Evolutionary conservation across 1,284 basidiomycete genomes (phyloP).

Genomic region (Tetrapyrgos nigripes): DNA sequence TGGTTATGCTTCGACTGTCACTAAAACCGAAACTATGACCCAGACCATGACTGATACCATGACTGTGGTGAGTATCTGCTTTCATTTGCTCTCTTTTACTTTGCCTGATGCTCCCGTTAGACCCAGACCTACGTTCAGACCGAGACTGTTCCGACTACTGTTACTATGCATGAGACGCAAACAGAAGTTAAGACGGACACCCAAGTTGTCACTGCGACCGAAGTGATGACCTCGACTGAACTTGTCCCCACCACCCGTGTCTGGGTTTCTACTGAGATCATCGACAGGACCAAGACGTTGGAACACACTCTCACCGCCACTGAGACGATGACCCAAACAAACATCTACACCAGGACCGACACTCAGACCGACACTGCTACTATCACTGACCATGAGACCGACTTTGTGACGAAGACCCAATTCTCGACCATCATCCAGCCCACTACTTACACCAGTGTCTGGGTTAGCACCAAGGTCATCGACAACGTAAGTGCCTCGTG

Average conservation of each 20-base stretch:
- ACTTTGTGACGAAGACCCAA: constrained; percentile 24
- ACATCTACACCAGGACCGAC: constrained; percentile 57
- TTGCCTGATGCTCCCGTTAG: not conserved
- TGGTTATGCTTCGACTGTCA: constrained; percentile 33
- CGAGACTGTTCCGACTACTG: constrained; percentile 36
- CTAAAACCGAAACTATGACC: constrained; percentile 31
- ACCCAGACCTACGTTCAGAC: constrained; percentile 39
- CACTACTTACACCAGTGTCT: constrained; percentile 62
- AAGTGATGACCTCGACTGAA: constrained; percentile 58
- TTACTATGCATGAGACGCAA: constrained; percentile 41
- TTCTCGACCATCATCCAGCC: constrained; percentile 52
- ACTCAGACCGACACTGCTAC: constrained; percentile 56
- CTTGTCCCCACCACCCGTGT: constrained; percentile 66
- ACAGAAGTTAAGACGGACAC: constrained; percentile 43
- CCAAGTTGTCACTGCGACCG: constrained; percentile 45
- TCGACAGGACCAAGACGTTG: constrained; percentile 60
- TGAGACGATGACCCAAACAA: constrained; percentile 56
- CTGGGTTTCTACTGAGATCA: constrained; percentile 68
- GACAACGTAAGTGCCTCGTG: constrained; percentile 47
- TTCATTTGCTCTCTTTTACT: constrained; percentile 7
- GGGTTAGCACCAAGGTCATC: constrained; percentile 61
- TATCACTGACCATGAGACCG: constrained; percentile 34
- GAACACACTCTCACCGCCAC: constrained; percentile 68
- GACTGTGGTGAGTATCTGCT: constrained; percentile 3
- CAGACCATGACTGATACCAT: constrained; percentile 10